phyloP scores from a whole-genome alignment of 345 rosid species.

The Aquilaria yunnanensis region DNA sequence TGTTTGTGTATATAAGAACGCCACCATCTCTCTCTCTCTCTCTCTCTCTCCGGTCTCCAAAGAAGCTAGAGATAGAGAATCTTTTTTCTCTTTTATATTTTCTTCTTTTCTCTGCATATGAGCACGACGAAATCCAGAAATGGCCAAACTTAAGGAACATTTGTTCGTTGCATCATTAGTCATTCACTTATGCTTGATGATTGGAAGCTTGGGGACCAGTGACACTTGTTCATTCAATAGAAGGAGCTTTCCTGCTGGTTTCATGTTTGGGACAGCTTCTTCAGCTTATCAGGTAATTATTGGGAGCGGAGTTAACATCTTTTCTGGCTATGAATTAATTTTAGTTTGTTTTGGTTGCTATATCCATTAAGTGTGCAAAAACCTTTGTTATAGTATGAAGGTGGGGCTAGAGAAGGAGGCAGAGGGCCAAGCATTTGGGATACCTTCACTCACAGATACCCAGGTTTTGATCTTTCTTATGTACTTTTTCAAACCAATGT shows the following conservation, averaged over 20 bases:
- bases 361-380: background rate
- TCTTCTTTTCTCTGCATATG: too few relatives aligned
- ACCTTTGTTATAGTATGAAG: slow-evolving; percentile 33
- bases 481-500: background rate
- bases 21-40: too few relatives aligned
- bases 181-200: too few relatives aligned
- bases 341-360: background rate
- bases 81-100: too few relatives aligned
- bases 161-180: too few relatives aligned
- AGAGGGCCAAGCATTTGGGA: slow-evolving; percentile 40
- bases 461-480: slow-evolving; percentile 18
- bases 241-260: slow-evolving; percentile 26
- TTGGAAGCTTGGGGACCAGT: background rate
- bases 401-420: slow-evolving; percentile 23
- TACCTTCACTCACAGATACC: slow-evolving; percentile 31
- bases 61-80: too few relatives aligned
- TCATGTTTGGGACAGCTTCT: slow-evolving; percentile 43
- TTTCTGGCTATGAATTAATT: background rate
- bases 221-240: slow-evolving; percentile 14
- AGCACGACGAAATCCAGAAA: too few relatives aligned
- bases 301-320: background rate
- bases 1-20: too few relatives aligned
- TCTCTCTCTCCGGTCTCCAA: too few relatives aligned
- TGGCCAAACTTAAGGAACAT: too few relatives aligned
- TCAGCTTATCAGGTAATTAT: slow-evolving; percentile 29